These are phyloP conservation scores for Backusella morwellensis DNA, from an alignment of 192 early-diverging fungal species.

Conservation along the genomic window DNA sequence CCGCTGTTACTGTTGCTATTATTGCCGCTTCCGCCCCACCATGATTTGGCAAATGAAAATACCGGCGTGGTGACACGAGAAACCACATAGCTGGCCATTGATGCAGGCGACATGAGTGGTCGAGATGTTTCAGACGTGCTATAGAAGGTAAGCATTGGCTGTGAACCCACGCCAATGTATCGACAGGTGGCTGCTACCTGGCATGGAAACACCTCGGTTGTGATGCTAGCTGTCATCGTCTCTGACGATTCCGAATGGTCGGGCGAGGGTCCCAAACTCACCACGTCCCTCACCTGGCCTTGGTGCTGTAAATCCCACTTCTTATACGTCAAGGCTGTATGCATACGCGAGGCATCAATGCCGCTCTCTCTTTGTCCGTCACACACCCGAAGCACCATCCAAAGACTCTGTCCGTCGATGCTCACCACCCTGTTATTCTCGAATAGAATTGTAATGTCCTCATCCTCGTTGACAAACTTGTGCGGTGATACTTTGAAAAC, in stretches of 20 bases:
- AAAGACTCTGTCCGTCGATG: constrained; percentile 55
- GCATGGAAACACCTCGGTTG: background rate
- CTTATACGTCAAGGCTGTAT: constrained; percentile 48
- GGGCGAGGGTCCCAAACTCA: constrained; percentile 41
- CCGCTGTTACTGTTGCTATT: background rate
- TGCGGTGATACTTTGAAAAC: constrained; percentile 17
- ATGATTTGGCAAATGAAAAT: constrained; percentile 68
- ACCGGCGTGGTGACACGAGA: constrained; percentile 55
- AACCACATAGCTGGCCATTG: constrained; percentile 49
- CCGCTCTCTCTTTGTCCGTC: constrained; percentile 34
- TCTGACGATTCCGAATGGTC: background rate
- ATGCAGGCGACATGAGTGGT: constrained; percentile 48
- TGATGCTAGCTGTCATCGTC: background rate
- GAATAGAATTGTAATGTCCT: constrained; percentile 55
- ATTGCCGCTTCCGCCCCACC: constrained; percentile 43
- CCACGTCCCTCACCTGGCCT: constrained; percentile 40
- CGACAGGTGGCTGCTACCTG: constrained; percentile 33
- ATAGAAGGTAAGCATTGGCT: constrained; percentile 58
- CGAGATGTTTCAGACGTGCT: constrained; percentile 46
- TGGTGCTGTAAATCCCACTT: constrained; percentile 53
- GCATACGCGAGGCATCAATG: constrained; percentile 23
- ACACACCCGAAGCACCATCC: constrained; percentile 51
- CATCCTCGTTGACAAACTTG: constrained; percentile 38
- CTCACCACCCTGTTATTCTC: constrained; percentile 48
- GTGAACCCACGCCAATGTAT: constrained; percentile 55